A percentile compares a stretch with the other conserved stretches of the same genome.
These are phyloP conservation scores for Osmanthus fragrans DNA, from an alignment of 257 asterid species.

Conservation along the genomic window DNA sequence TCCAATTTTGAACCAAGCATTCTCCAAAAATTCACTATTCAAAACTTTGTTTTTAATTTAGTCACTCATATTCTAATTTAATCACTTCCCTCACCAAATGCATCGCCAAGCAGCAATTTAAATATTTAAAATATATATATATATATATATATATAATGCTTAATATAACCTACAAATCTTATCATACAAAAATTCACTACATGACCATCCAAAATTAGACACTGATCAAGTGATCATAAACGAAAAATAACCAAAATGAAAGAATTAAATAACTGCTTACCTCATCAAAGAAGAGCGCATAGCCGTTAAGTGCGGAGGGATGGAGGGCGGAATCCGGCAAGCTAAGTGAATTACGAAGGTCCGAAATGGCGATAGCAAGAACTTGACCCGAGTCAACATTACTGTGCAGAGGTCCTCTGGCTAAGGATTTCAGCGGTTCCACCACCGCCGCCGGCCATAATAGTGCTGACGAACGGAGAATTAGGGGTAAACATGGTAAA, in stretches of 20 bases:
- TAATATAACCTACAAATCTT: too few species aligned
- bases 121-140: too few species aligned
- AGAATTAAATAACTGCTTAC: slow-evolving; percentile 34
- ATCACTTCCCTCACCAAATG: background rate
- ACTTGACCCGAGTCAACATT: slow-evolving; percentile 66
- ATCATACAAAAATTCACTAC: background rate
- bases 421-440: slow-evolving; percentile 64
- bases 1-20: too few species aligned
- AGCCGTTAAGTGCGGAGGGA: slow-evolving; percentile 55
- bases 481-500: slow-evolving; percentile 58
- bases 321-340: slow-evolving; percentile 34
- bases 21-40: too few species aligned
- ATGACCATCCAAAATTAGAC: background rate
- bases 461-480: slow-evolving; percentile 57
- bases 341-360: slow-evolving; percentile 57
- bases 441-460: slow-evolving; percentile 67
- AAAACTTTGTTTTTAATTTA: too few species aligned
- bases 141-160: too few species aligned
- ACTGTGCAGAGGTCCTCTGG: slow-evolving; percentile 70
- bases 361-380: slow-evolving; percentile 63
- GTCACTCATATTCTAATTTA: too few species aligned
- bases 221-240: background rate
- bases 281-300: slow-evolving; percentile 72
- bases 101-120: background rate
- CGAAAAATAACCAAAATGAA: background rate